Percentiles rank a stretch among this genome's conserved stretches.
Conservation (phyloP, 331 rosid species). For the Ulmus americana region DNA sequence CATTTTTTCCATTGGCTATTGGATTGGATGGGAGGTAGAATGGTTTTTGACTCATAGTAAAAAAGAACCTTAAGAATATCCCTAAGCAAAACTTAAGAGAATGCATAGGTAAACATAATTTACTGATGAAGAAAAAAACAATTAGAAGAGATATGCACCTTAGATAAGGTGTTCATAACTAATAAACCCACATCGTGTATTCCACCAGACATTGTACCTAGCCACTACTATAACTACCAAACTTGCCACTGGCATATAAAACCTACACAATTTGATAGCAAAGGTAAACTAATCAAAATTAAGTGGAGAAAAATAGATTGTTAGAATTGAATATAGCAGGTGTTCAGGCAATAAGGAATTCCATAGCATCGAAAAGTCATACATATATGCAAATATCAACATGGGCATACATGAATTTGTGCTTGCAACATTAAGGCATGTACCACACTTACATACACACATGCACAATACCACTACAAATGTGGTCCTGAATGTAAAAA, state of each 20-base stretch:
- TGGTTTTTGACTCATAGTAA: background rate
- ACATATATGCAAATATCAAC: too few species aligned
- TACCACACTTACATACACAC: too few species aligned
- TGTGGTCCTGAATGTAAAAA: too few species aligned
- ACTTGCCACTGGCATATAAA: constrained; percentile 92
- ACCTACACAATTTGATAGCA: constrained; percentile 43
- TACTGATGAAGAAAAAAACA: background rate
- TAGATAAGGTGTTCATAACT: constrained; percentile 90
- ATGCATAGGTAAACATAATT: background rate
- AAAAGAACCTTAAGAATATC: background rate
- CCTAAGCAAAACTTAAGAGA: background rate
- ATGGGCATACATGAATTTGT: too few species aligned
- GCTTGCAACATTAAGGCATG: too few species aligned
- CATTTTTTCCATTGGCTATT: too few species aligned
- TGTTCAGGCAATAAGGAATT: too few species aligned
- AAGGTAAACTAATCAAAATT: background rate
- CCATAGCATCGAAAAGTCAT: too few species aligned
- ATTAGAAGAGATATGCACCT: constrained; percentile 42
- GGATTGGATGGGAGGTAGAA: background rate
- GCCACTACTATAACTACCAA: constrained; percentile 92
- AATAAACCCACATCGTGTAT: constrained; percentile 94
- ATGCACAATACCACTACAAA: too few species aligned
- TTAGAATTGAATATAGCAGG: too few species aligned
- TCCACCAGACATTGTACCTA: constrained; percentile 96
- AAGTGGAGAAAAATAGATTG: too few species aligned